A percentile compares a stretch with the other conserved stretches of the same genome.
These are phyloP conservation scores for Rhizopus delemar DNA, from an alignment of 371 early-diverging fungal species.

Conservation along the genomic window DNA sequence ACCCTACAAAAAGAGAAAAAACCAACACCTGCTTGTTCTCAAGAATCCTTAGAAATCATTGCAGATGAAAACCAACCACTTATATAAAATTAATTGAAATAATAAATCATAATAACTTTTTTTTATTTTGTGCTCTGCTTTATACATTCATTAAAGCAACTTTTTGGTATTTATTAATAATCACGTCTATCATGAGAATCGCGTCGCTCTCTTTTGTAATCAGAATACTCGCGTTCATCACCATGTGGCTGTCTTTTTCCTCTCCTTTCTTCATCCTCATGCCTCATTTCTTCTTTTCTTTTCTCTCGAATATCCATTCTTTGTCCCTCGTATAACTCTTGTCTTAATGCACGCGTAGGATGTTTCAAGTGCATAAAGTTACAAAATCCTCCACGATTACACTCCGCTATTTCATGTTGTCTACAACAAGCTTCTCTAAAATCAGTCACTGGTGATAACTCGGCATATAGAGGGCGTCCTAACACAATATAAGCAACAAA, in stretches of 20 bases:
- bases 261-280: too few species aligned
- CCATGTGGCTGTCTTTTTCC: too few species aligned
- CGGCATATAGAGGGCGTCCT: constrained; percentile 93
- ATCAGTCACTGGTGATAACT: constrained; percentile 95
- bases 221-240: too few species aligned
- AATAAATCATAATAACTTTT: background rate
- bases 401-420: constrained; percentile 92
- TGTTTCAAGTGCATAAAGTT: constrained; percentile 98
- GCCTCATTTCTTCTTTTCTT: constrained; percentile 17
- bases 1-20: background rate
- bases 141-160: too few species aligned
- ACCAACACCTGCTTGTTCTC: background rate
- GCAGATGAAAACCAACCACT: background rate
- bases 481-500: background rate
- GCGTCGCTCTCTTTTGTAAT: too few species aligned
- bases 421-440: constrained; percentile 98
- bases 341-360: constrained; percentile 71
- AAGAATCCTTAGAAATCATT: background rate
- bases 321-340: constrained; percentile 85
- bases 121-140: too few species aligned
- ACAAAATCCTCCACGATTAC: constrained; percentile 96
- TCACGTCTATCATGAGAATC: too few species aligned
- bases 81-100: background rate
- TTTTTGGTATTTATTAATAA: too few species aligned
- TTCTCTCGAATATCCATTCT: constrained; percentile 56